phyloP scores from a whole-genome alignment of 2,329 filamentous ascomycete genomes.

The Paecilomyces niveus region DNA sequence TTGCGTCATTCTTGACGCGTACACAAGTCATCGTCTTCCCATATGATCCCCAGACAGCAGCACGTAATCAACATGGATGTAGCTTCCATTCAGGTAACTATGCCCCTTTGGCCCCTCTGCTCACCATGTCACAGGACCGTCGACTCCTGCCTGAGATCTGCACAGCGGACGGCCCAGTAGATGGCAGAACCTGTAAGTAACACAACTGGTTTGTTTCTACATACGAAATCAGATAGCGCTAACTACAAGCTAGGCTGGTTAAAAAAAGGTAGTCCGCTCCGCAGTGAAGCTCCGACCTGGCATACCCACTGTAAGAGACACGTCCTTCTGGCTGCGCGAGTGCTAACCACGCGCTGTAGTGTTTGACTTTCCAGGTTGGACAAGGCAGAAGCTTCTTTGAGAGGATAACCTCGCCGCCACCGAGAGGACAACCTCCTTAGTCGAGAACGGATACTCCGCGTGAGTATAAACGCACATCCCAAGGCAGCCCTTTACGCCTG shows the following conservation, averaged over 20 bases:
- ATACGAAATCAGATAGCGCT: neutral
- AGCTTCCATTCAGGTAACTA: neutral
- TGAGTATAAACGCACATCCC: neutral
- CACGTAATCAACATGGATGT: neutral
- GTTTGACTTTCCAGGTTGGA: neutral
- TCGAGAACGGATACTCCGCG: neutral
- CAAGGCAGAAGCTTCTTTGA: neutral
- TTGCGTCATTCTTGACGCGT: neutral
- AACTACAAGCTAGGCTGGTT: conserved; percentile 6
- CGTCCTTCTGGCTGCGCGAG: neutral
- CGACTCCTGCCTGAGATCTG: conserved; percentile 5
- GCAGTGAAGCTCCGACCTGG: conserved; percentile 1
- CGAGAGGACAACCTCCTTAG: neutral
- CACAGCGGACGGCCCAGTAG: conserved; percentile 10
- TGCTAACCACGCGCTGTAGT: neutral
- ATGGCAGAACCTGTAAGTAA: conserved; percentile 16
- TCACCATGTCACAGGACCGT: neutral
- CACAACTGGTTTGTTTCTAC: neutral
- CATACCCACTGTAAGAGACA: neutral
- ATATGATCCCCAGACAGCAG: neutral
- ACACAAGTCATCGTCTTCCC: neutral
- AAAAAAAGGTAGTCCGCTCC: conserved; percentile 6
- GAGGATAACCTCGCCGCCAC: neutral
- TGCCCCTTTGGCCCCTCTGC: neutral
- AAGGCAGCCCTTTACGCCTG: neutral